A percentile compares a stretch with the other conserved stretches of the same genome.
Evolutionary conservation across 1,139 yeast genomes (phyloP).

Genomic region (Debaryomyces psychrophilus): DNA sequence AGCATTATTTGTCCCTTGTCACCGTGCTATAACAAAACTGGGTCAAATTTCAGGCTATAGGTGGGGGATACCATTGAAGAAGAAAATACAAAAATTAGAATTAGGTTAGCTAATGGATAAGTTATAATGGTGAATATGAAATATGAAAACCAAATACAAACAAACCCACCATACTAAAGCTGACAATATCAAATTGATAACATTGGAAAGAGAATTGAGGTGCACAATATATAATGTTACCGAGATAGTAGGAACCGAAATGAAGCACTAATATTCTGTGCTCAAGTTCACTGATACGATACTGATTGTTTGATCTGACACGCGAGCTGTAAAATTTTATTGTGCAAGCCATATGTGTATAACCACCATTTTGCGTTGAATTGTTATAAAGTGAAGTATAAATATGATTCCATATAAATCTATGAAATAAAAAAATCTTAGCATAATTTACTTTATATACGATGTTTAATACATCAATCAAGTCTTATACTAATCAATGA

Average conservation of each 20-base stretch:
- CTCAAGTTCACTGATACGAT: too few species aligned
- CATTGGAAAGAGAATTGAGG: too few species aligned
- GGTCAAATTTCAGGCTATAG: slow-evolving; percentile 27
- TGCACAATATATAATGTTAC: too few species aligned
- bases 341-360: neutral
- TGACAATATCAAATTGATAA: too few species aligned
- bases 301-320: too few species aligned
- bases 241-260: too few species aligned
- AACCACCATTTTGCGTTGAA: too few species aligned
- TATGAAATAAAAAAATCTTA: neutral
- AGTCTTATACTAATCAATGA: neutral
- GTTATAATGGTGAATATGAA: neutral
- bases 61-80: slow-evolving; percentile 25
- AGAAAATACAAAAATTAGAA: slow-evolving; percentile 16
- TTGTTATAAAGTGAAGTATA: too few species aligned
- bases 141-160: neutral
- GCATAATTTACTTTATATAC: neutral
- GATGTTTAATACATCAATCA: neutral
- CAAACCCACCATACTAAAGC: too few species aligned
- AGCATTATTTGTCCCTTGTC: slow-evolving; percentile 31
- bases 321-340: too few species aligned
- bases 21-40: slow-evolving; percentile 24
- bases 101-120: neutral
- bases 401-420: neutral
- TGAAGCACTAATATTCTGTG: too few species aligned